A percentile compares a stretch with the other conserved stretches of the same genome.
phyloP scores from a whole-genome alignment of 1,284 basidiomycete species.

The Rhodotorula sp. region DNA sequence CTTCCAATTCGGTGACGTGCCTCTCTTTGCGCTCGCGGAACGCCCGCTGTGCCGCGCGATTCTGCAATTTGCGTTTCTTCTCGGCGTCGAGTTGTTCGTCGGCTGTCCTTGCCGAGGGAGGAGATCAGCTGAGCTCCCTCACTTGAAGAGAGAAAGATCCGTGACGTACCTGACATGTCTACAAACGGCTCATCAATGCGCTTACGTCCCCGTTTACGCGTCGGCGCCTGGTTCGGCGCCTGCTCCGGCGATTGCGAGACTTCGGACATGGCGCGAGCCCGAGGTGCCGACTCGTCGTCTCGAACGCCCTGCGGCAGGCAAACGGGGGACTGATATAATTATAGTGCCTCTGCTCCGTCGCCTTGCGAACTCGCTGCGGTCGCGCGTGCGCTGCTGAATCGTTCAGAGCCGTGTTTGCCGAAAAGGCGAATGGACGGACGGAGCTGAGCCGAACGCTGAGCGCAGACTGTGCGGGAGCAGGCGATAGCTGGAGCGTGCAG shows the following conservation, averaged over 20 bases:
- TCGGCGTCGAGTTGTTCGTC: constrained; percentile 27
- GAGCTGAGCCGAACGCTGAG: no score
- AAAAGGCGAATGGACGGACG: no score
- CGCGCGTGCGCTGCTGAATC: no score
- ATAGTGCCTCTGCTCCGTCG: no score
- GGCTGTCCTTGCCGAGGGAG: not conserved
- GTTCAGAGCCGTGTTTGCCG: no score
- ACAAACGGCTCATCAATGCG: constrained; percentile 13
- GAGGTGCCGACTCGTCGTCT: not conserved
- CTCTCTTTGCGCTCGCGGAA: constrained; percentile 40
- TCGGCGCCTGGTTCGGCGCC: not conserved
- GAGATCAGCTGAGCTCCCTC: not conserved
- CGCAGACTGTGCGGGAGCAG: no score
- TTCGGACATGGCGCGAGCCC: not conserved
- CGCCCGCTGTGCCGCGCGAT: constrained; percentile 35
- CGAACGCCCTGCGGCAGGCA: not conserved
- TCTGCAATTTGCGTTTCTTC: constrained; percentile 39
- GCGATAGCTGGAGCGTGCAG: no score
- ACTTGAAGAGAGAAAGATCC: not conserved
- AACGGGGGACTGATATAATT: no score
- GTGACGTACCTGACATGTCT: constrained; percentile 1
- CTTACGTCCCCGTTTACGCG: constrained; percentile 25
- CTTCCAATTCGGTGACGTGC: constrained; percentile 30
- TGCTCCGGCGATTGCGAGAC: not conserved
- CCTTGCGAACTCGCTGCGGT: no score